Evolutionary conservation across 2,329 filamentous ascomycete genomes (phyloP), one percentile per base, ranked within the genome.

Genomic region (Pyricularia grisea): DNA sequence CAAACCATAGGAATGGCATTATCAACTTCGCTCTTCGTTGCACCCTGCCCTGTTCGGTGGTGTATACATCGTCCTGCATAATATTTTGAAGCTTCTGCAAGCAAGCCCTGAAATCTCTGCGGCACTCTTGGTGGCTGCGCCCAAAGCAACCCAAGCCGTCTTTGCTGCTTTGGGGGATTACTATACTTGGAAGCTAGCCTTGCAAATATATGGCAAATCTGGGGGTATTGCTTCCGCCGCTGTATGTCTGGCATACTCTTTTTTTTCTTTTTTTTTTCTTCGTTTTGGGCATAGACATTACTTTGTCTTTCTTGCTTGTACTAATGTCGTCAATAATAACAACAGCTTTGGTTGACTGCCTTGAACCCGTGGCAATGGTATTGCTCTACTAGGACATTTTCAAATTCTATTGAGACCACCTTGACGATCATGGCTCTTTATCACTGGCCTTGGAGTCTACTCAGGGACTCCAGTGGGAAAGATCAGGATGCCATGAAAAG

Each of bases 351-450:
- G 70, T 84, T 95, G 79, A 89, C 88, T 3, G 78, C 91, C 63
- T 81, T 89, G 74, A 97, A 89, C 78, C 92, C 95, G 7, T 99
- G 95, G 93, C 93, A 97, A 78, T 98, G 92, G 92, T 98, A 95
- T 79, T 95, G 91, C 79, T 95, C 93, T 1, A 94, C 93, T 0
- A 87, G 95, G 65, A 97, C 95, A 0, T 90, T 99, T 75, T 97
- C 94, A 68, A 99, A 99, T 80, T 95, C 90, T 68, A 82, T 98
- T 4, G 95, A 99, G 82, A 93, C 91, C n/a, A 92, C 91, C 0
- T 81, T 99, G 73, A 97, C 94, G 4, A 83, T 91, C 70, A 84
- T 88, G 74, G 94, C 93, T 1, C 82, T 98, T 65, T 88, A 88
- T 76, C 87, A 89, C 74, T 98, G 93, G 92, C 94, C 95, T 14